These are phyloP conservation scores for Rhododendron molle DNA, from an alignment of 148 eudicot species.

Conservation along the genomic window DNA sequence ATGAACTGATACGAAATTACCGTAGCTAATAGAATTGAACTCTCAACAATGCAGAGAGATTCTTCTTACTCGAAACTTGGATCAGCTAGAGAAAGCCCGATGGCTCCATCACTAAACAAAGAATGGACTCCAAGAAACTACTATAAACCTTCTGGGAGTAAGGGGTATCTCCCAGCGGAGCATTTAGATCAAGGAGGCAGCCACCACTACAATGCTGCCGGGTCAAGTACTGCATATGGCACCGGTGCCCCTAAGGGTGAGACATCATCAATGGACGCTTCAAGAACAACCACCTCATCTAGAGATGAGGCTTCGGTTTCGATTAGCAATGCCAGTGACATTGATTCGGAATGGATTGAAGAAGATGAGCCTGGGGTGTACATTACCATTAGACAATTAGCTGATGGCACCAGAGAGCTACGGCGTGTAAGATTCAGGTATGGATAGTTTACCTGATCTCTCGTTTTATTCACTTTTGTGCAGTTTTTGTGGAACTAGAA, in stretches of 20 bases:
- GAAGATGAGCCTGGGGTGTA: slow-evolving; percentile 95
- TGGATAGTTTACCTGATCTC: background rate
- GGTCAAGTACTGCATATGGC: slow-evolving; percentile 35
- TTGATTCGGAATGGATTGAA: slow-evolving; percentile 90
- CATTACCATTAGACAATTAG: slow-evolving; percentile 83
- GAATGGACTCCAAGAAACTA: slow-evolving; percentile 82
- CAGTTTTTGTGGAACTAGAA: background rate
- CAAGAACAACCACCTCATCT: slow-evolving; percentile 85
- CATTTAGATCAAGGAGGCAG: slow-evolving; percentile 45
- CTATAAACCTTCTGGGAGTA: slow-evolving; percentile 54
- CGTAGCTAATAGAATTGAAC: background rate
- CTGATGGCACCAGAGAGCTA: slow-evolving; percentile 84
- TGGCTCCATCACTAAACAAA: slow-evolving; percentile 56
- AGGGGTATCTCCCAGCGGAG: slow-evolving; percentile 50
- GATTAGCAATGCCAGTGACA: slow-evolving; percentile 91
- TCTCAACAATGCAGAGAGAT: slow-evolving; percentile 55
- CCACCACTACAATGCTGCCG: slow-evolving; percentile 34
- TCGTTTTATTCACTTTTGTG: background rate
- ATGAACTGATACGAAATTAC: background rate
- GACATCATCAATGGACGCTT: slow-evolving; percentile 68
- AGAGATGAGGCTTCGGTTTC: slow-evolving; percentile 73
- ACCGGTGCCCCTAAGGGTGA: slow-evolving; percentile 43
- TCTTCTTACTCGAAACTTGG: slow-evolving; percentile 79
- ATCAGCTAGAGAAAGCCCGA: slow-evolving; percentile 76
- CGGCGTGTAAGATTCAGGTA: slow-evolving; percentile 99